Evolutionary conservation across 2,329 filamentous ascomycete species (phyloP), one percentile per base, ranked within the genome.

Genomic region (Epichloe amarillans): DNA sequence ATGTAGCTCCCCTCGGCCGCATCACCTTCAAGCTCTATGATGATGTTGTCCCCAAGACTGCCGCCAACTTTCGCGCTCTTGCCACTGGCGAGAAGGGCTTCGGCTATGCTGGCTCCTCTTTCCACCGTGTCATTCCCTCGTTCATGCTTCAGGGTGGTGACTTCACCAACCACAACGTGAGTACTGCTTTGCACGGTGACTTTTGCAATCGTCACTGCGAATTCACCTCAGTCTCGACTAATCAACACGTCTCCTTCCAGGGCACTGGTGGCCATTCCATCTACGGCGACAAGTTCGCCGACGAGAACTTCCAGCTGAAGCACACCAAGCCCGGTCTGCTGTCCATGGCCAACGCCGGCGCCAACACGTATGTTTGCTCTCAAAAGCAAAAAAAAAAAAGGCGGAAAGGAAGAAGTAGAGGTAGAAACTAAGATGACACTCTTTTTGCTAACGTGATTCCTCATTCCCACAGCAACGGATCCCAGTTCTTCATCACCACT

Each of bases 61-160:
- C 79, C 61, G 75, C 79, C 69, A 91, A 93, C 82, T 94, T 94
- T 82, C 79, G 79, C 60, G 81, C 82, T 68, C 85, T 93, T 64
- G 89, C 84, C 83, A 88, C 83, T 57, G 77, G 77, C 60, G 79
- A 86, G 76, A 80, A 88, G 73, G 87, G 86, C 65, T 83, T 84
- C 70, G 87, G 88, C 62, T 95, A 94, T 78, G 71, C 79, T 69
- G 82, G 80, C 66, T 93, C 87, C 62, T 76, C 79, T 60, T 95
- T 95, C 84, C 88, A 95, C 80, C 88, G 88, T 63, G 83, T 95
- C 72, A 95, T 95, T 72, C 86, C 86, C 61, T 70, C 88, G 54
- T 95, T 95, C 80, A 95, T 95, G 89, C 84, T 95, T 62, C 88
- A 95, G 80, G 89, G 88, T 69, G 88, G 88, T 80, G 88, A 95